phyloP scores from a whole-genome alignment of 805 yeast genomes.

The Saturnispora sanitii region DNA sequence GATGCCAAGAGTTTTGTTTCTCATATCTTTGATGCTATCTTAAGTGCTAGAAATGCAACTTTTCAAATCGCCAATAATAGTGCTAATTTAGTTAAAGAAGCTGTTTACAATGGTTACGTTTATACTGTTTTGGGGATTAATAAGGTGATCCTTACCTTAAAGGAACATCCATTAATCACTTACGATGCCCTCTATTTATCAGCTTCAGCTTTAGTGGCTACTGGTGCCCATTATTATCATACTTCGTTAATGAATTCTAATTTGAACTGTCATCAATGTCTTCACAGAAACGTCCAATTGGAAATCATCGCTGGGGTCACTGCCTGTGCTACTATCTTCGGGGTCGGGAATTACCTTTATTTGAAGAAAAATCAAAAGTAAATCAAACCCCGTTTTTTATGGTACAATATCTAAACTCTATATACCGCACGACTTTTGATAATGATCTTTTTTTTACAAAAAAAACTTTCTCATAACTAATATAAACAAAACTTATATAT shows the following conservation, averaged over 20 bases:
- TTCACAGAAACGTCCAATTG: background rate
- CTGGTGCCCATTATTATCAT: slow-evolving; percentile 8
- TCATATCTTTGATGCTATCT: background rate
- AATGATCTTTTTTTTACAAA: no score
- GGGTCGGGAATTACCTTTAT: slow-evolving; percentile 12
- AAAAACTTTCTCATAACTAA: no score
- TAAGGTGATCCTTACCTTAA: background rate
- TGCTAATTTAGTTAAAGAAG: background rate
- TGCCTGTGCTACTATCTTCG: slow-evolving; percentile 7
- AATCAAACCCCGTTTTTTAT: no score
- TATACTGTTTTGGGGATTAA: background rate
- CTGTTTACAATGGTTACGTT: slow-evolving; percentile 3
- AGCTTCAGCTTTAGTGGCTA: slow-evolving; percentile 2
- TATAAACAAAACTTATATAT: no score
- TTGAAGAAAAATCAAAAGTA: slow-evolving; percentile 8
- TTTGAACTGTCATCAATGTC: slow-evolving; percentile 6
- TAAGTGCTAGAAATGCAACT: background rate
- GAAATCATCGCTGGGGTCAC: slow-evolving; percentile 8
- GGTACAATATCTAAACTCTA: no score
- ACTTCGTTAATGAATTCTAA: slow-evolving; percentile 3
- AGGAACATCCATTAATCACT: slow-evolving; percentile 8
- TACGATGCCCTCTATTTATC: slow-evolving; percentile 10
- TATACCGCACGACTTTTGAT: no score
- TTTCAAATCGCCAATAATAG: background rate
- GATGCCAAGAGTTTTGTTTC: background rate